Base-by-base conservation (phyloP, 352 stramenopile genomes). In the Globisporangium paddicum region DNA sequence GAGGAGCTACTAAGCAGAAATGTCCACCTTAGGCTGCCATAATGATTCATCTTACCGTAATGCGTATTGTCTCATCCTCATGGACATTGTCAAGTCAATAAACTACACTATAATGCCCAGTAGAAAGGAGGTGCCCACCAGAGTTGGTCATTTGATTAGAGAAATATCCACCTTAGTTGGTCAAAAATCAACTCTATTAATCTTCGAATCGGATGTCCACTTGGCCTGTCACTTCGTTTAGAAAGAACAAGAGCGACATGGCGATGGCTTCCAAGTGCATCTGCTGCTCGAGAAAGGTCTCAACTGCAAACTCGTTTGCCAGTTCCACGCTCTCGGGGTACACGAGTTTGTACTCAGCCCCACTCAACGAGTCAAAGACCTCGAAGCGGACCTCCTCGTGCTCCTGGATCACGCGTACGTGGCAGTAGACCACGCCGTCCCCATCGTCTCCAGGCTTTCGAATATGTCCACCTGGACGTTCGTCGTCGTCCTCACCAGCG, bases 251-350 rank as follows among this genome's bases (percentile, higher is more conserved):
- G 35, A 89, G 65, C 2, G 73, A 77, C 67, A 74, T 78, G 10
- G 63, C 58, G 52, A 86, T 78, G 8, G 71, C 73, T 35, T 89
- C 77, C 18, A 89, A 54, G 35, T 89, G 72, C 57, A 89, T 71
- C 30, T 84, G 75, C 66, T 83, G 73, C 62, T 89, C 77, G 7
- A 78, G 38, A 16, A 72, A 73, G 7, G 55, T 82, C 47, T 87
- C 76, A n/a, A 78, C 55, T 5, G 65, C 73, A 47, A 86, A 83
- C 40, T 87, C 79, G 16, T 73, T 77, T 6, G 77, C 63, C 19
- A 89, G 50, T 54, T 87, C 75, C 6, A 37, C 52, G 42, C 73
- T 86, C 28, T 89, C 79, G 1, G 76, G 63, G 45, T 87, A 86
- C 48, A 48, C 32, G 18, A 89, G n/a, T 5, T 26, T 32, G 67